phyloP scores from a whole-genome alignment of 2,329 filamentous ascomycete species.

The Calonectria ilicicola region DNA sequence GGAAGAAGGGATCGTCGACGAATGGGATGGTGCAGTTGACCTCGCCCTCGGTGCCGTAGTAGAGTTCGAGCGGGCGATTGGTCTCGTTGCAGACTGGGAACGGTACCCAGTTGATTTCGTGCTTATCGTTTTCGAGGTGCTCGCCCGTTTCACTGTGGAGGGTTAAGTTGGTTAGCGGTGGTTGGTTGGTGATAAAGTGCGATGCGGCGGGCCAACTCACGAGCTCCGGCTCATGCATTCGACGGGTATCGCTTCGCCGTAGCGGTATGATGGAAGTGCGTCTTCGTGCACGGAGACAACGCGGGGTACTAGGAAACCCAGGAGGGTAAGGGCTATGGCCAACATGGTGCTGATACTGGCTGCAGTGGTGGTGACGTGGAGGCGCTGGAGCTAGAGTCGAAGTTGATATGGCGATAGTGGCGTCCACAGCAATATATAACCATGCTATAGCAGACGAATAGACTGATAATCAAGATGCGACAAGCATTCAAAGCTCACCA shows the following conservation, averaged over 20 bases:
- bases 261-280: conserved; percentile 71
- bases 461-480: conserved; percentile 23
- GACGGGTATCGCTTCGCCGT: conserved; percentile 75
- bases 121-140: conserved; percentile 83
- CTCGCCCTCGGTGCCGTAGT: conserved; percentile 86
- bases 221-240: conserved; percentile 81
- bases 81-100: conserved; percentile 95
- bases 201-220: conserved; percentile 57
- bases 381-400: neutral
- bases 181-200: neutral
- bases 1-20: conserved; percentile 84
- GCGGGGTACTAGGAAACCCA: conserved; percentile 42
- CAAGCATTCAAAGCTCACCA: conserved; percentile 28
- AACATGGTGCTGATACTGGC: conserved; percentile 29
- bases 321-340: conserved; percentile 18
- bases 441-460: conserved; percentile 6
- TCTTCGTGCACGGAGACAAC: conserved; percentile 51
- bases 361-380: conserved; percentile 15
- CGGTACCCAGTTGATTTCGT: conserved; percentile 91
- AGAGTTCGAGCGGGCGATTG: conserved; percentile 81
- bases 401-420: neutral
- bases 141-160: conserved; percentile 82
- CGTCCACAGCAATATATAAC: conserved; percentile 1
- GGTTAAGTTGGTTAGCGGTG: neutral
- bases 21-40: conserved; percentile 86